Evolutionary conservation across 495 filamentous ascomycete species (phyloP).

Genomic region (Hyaloscypha variabilis): DNA sequence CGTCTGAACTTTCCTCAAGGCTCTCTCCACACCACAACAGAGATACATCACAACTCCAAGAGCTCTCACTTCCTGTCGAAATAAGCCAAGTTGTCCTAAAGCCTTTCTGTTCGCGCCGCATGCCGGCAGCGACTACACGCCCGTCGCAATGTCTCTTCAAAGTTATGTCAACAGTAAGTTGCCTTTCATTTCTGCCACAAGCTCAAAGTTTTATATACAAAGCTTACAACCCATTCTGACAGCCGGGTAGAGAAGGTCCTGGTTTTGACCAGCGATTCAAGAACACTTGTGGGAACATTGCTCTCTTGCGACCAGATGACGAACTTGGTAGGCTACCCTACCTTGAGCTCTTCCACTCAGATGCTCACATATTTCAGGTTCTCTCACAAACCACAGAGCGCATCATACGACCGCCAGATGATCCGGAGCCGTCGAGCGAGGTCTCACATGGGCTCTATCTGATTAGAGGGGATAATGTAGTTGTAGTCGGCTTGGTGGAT

Average conservation of each 20-base stretch:
- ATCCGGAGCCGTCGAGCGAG: conserved; percentile 78
- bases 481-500: conserved; percentile 86
- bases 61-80: neutral
- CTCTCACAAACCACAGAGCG: conserved; percentile 84
- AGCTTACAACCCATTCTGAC: conserved; percentile 40
- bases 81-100: neutral
- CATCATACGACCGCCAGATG: conserved; percentile 82
- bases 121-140: conserved; percentile 21
- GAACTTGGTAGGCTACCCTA: conserved; percentile 64
- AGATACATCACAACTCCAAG: neutral
- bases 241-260: conserved; percentile 76
- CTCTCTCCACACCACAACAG: neutral
- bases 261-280: conserved; percentile 90
- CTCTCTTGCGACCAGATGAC: conserved; percentile 89
- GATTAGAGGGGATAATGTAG: conserved; percentile 93
- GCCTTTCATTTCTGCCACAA: conserved; percentile 5
- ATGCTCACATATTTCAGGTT: conserved; percentile 46
- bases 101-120: conserved; percentile 20
- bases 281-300: conserved; percentile 81
- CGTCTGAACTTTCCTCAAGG: neutral
- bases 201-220: conserved; percentile 15
- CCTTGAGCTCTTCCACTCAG: neutral
- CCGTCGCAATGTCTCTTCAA: conserved; percentile 30
- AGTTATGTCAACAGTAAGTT: conserved; percentile 34
- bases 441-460: conserved; percentile 87